Percentiles rank a stretch among this genome's conserved stretches.
These are phyloP conservation scores for Chalara sp. DNA, from an alignment of 2,329 filamentous ascomycete genomes.

Conservation along the genomic window DNA sequence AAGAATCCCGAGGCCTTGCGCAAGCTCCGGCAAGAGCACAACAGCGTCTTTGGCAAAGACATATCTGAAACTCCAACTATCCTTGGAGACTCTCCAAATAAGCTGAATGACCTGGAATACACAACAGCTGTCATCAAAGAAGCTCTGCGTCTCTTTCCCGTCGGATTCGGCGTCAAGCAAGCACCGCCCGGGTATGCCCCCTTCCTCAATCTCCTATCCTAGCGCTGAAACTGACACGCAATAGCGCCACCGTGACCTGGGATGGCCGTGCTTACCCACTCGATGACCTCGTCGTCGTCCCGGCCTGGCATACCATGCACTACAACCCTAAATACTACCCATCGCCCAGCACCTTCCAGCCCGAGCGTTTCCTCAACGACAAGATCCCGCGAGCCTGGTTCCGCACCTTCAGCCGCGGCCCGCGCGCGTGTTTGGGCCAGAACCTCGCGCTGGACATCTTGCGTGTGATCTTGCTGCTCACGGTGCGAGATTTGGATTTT, in stretches of 20 bases:
- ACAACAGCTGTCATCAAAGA: conserved; percentile 20
- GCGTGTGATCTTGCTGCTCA: conserved; percentile 39
- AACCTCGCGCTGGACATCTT: conserved; percentile 43
- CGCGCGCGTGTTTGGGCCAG: conserved; percentile 50
- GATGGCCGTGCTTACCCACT: neutral
- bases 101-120: conserved; percentile 16
- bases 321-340: conserved; percentile 35
- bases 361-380: conserved; percentile 38
- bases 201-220: conserved; percentile 11
- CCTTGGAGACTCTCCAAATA: conserved; percentile 10
- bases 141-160: conserved; percentile 15
- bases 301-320: conserved; percentile 18
- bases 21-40: conserved; percentile 15
- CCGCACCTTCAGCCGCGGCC: conserved; percentile 49
- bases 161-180: conserved; percentile 12
- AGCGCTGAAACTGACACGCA: conserved; percentile 11
- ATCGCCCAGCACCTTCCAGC: conserved; percentile 38
- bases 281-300: neutral
- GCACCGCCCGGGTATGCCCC: conserved; percentile 6
- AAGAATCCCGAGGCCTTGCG: conserved; percentile 12
- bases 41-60: conserved; percentile 17
- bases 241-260: conserved; percentile 7
- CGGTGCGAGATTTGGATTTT: conserved; percentile 28
- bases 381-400: conserved; percentile 35
- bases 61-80: conserved; percentile 2